Conservation (phyloP, 1,284 basidiomycete species). For the Sporisorium graminicola region DNA sequence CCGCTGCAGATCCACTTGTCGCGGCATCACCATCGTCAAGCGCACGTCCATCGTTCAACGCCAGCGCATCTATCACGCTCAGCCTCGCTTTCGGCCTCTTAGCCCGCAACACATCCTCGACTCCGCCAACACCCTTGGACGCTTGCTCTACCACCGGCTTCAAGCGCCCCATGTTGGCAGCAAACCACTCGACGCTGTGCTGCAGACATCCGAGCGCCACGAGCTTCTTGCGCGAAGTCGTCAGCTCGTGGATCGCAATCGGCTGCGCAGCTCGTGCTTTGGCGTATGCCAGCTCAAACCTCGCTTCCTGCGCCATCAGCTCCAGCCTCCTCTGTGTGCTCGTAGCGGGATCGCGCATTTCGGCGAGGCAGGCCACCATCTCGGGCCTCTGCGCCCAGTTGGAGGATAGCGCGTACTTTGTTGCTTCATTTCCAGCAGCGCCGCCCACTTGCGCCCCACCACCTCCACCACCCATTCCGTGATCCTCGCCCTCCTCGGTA, state of each 20-base stretch:
- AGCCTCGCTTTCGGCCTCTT: conserved; percentile 43
- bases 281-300: conserved; percentile 41
- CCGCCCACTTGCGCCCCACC: not conserved
- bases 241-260: conserved; percentile 73
- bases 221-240: conserved; percentile 81
- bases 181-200: conserved; percentile 75
- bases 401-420: conserved; percentile 43
- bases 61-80: conserved; percentile 29
- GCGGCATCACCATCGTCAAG: not conserved
- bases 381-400: conserved; percentile 74
- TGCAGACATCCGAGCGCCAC: conserved; percentile 84
- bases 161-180: conserved; percentile 49
- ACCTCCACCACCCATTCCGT: not conserved
- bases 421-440: not conserved
- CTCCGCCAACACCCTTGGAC: conserved; percentile 11
- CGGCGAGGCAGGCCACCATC: conserved; percentile 79
- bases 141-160: conserved; percentile 69
- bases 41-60: conserved; percentile 2
- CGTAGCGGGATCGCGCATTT: conserved; percentile 70
- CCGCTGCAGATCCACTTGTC: not conserved
- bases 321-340: conserved; percentile 16
- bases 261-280: conserved; percentile 8
- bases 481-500: conserved; percentile 12
- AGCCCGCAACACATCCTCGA: not conserved
- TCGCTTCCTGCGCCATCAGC: conserved; percentile 49